Percentiles rank a stretch among this genome's conserved stretches.
phyloP scores from a whole-genome alignment of 257 asterid species.

The Capsicum pubescens region DNA sequence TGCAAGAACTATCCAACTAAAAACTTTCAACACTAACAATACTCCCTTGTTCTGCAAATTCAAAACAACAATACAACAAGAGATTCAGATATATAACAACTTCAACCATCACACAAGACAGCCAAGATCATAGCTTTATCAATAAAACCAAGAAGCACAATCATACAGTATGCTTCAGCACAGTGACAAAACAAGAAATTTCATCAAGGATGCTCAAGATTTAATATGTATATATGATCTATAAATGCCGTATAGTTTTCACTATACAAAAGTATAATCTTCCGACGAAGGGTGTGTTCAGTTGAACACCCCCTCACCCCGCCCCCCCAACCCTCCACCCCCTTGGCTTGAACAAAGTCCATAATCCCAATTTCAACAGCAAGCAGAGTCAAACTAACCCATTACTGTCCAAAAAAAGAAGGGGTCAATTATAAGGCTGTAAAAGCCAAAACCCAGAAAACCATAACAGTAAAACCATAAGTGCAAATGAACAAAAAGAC shows the following conservation, averaged over 20 bases:
- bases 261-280: too few species aligned
- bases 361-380: slow-evolving; percentile 19
- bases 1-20: slow-evolving; percentile 35
- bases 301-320: too few species aligned
- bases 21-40: not conserved
- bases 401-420: slow-evolving; percentile 19
- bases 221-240: too few species aligned
- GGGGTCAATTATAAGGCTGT: slow-evolving; percentile 27
- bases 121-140: slow-evolving; percentile 35
- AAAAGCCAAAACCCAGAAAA: slow-evolving; percentile 27
- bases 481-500: slow-evolving; percentile 2
- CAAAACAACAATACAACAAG: slow-evolving; percentile 16
- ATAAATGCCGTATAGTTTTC: too few species aligned
- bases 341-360: not conserved
- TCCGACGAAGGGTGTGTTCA: too few species aligned
- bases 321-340: too few species aligned
- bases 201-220: too few species aligned
- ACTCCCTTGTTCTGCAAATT: slow-evolving; percentile 32
- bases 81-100: not conserved
- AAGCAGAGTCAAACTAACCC: slow-evolving; percentile 36
- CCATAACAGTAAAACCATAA: not conserved
- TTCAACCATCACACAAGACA: slow-evolving; percentile 21
- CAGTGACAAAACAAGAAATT: too few species aligned
- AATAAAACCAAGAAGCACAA: not conserved
- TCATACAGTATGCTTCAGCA: not conserved